Conservation (phyloP, 345 rosid species). For the Toxicodendron radicans region DNA sequence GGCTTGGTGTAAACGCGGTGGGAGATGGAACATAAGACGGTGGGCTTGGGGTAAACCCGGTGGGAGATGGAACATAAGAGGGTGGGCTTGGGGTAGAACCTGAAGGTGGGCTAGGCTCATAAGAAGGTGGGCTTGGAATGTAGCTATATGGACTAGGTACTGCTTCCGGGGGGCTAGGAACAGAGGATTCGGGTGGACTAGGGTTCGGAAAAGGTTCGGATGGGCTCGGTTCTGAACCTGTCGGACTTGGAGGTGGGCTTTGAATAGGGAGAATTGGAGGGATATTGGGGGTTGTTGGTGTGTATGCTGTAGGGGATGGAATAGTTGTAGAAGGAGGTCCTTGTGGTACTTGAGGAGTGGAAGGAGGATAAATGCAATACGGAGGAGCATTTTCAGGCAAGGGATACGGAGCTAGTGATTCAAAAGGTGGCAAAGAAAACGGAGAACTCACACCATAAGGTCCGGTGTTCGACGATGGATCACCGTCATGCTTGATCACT, state of each 20-base stretch:
- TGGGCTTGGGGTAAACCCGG: constrained; percentile 46
- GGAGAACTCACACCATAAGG: constrained; percentile 59
- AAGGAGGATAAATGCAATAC: constrained; percentile 54
- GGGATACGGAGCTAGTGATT: constrained; percentile 48
- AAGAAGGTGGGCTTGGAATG: constrained; percentile 44
- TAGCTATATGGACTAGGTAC: constrained; percentile 27
- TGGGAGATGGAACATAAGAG: constrained; percentile 35
- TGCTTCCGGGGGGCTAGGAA: constrained; percentile 32
- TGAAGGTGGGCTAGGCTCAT: constrained; percentile 53
- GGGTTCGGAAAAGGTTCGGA: constrained; percentile 13
- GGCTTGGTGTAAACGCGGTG: constrained; percentile 32
- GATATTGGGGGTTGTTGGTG: constrained; percentile 29
- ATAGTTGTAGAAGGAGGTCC: constrained; percentile 27
- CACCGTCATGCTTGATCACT: constrained; percentile 44
- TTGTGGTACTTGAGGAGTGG: constrained; percentile 33
- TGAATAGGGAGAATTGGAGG: constrained; percentile 38
- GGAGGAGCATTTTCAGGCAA: constrained; percentile 55
- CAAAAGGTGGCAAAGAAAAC: constrained; percentile 57
- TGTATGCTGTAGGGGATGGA: constrained; percentile 30
- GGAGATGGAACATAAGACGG: constrained; percentile 35
- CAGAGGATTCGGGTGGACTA: too few relatives aligned
- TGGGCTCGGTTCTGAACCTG: constrained; percentile 28
- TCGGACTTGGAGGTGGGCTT: not conserved
- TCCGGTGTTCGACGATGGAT: constrained; percentile 38
- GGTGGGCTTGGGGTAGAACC: constrained; percentile 33